A percentile compares a stretch with the other conserved stretches of the same genome.
phyloP scores from a whole-genome alignment of 441 rosid genomes.

The Populus hybrid region DNA sequence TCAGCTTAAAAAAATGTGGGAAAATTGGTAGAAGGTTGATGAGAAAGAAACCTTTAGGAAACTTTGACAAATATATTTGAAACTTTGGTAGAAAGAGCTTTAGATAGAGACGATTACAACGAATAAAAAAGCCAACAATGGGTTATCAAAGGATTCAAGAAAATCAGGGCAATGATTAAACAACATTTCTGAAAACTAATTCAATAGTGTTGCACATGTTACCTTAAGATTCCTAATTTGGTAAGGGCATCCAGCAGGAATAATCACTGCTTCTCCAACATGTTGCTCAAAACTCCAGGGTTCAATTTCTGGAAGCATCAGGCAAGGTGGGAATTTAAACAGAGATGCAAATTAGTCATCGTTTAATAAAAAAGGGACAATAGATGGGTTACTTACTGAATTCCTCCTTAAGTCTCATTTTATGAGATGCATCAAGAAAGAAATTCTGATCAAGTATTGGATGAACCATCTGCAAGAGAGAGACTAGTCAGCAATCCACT shows the following conservation, averaged over 20 bases:
- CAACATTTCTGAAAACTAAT: background rate
- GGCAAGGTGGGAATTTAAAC: slow-evolving; percentile 7
- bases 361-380: background rate
- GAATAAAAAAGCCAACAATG: background rate
- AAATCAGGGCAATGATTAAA: background rate
- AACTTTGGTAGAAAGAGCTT: background rate
- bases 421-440: slow-evolving; percentile 70
- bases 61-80: background rate
- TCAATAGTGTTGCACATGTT: slow-evolving; percentile 6
- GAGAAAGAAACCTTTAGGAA: background rate
- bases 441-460: too few relatives aligned
- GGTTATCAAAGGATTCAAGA: background rate
- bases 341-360: background rate
- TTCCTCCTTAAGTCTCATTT: slow-evolving; percentile 84
- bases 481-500: too few relatives aligned
- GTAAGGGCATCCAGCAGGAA: slow-evolving; percentile 97
- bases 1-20: background rate
- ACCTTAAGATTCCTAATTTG: slow-evolving; percentile 89
- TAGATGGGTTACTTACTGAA: slow-evolving; percentile 51
- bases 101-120: background rate
- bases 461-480: too few relatives aligned
- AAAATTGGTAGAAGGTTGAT: background rate
- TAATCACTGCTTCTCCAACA: slow-evolving; percentile 90
- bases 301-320: slow-evolving; percentile 60
- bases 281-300: slow-evolving; percentile 97